Base-by-base conservation (phyloP, 495 filamentous ascomycete genomes). In the Penicillium soppii region DNA sequence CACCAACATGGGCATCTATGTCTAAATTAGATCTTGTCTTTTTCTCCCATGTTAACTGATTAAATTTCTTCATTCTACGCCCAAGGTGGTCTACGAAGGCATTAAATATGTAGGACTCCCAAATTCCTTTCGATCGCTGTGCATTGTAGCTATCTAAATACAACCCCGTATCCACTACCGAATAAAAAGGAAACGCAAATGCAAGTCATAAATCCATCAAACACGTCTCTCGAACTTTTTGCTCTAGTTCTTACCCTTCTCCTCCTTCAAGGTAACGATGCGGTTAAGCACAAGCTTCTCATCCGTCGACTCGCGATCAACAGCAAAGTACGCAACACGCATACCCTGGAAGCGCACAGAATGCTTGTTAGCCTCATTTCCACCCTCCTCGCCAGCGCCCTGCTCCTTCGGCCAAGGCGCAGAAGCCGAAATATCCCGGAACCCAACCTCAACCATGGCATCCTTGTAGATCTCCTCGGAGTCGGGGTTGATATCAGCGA, bases 271-370 rank as follows among this genome's bases (percentile, higher is more conserved):
- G 33, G 85, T 87, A 29, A 97, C 92, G 61, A 98, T 97, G 33
- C 90, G 81, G 72, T 97, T 98, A 22, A 98, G 69, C 47, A 97
- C 82, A 40, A 96, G 70, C 61, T 83, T 87, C 26, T 86, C 86
- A 25, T 82, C 82, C 2, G 79, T 87, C n/a, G 80, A 84, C 60
- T 96, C 92, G 7, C 78, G 80, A 65, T 98, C 94, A 63, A 96
- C 67, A 29, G 83, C 73, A 72, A 79, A 97, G 66, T 97, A 98
- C 10, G 84, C 94, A 42, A 92, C 85, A 16, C 95, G 81, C 80
- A 97, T 82, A 10, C 82, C 94, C 73, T 98, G 95, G 79, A 98
- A 98, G 16, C 95, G 76, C 1, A 96, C 86, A 39, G 80, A 85
- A 67, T 92, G 71, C 58, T 83, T 78, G 16, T 74, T 76, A 15